Percentiles rank a stretch among this genome's conserved stretches.
These are phyloP conservation scores for Plenodomus lindquistii DNA, from an alignment of 2,329 filamentous ascomycete genomes.

Conservation along the genomic window DNA sequence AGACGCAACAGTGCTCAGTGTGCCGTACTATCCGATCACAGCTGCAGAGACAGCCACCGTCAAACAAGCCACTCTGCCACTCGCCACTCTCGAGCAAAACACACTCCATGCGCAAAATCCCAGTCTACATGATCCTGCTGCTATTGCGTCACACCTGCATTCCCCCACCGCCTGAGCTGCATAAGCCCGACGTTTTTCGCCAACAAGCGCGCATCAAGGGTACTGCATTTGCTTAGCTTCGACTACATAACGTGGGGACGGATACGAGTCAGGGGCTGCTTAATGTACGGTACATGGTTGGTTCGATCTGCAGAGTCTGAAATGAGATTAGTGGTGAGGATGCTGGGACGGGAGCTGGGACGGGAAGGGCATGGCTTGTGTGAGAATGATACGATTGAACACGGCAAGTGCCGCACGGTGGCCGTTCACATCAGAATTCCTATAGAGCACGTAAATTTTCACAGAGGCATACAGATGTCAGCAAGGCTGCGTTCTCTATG, in stretches of 20 bases:
- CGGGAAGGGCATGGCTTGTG: neutral
- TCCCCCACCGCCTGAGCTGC: neutral
- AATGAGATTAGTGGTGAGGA: neutral
- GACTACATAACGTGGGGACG: neutral
- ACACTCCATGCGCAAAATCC: neutral
- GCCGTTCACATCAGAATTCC: neutral
- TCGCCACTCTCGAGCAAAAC: neutral
- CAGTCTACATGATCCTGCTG: neutral
- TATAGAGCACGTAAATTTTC: too few species aligned
- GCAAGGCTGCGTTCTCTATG: too few species aligned
- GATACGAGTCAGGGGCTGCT: neutral
- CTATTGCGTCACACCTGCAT: neutral
- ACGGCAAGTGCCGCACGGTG: neutral
- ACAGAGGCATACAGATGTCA: too few species aligned
- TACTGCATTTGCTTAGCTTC: neutral
- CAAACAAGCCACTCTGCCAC: neutral
- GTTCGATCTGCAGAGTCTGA: neutral
- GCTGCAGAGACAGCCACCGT: neutral
- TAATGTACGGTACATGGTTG: neutral
- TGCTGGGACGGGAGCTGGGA: neutral
- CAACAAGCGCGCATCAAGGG: neutral
- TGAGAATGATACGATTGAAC: neutral
- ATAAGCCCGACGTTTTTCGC: neutral
- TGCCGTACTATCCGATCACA: neutral
- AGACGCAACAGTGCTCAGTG: neutral